Percentiles rank a stretch among this genome's conserved stretches.
phyloP scores from a whole-genome alignment of 2,329 filamentous ascomycete genomes.

The Whalleya microplaca region DNA sequence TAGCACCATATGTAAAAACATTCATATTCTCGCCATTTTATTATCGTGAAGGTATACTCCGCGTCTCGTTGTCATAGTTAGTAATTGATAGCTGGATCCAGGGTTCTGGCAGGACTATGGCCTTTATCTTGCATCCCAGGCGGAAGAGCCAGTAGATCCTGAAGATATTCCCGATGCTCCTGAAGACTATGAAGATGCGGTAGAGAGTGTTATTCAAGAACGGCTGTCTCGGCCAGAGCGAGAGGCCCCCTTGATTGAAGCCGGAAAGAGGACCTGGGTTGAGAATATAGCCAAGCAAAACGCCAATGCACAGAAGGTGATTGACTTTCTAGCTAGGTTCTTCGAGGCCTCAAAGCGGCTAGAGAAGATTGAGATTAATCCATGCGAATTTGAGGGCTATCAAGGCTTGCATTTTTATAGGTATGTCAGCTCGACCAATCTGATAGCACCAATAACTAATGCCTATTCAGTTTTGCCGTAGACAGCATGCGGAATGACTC shows the following conservation, averaged over 20 bases:
- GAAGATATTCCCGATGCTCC: too few relatives aligned
- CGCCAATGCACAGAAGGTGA: slow-evolving; percentile 3
- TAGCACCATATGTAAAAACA: slow-evolving; percentile 10
- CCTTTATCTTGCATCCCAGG: slow-evolving; percentile 4
- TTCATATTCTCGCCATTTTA: slow-evolving; percentile 22
- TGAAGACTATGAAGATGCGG: too few relatives aligned
- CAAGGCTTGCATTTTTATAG: slow-evolving; percentile 8
- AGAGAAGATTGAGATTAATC: slow-evolving; percentile 9
- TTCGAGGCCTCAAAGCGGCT: slow-evolving; percentile 7
- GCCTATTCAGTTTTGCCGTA: too few relatives aligned
- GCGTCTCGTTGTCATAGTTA: not conserved
- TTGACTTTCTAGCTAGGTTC: slow-evolving; percentile 6
- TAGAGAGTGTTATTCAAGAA: slow-evolving; percentile 2
- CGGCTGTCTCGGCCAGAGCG: slow-evolving; percentile 9
- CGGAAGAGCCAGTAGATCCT: too few relatives aligned
- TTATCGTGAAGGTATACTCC: slow-evolving; percentile 9
- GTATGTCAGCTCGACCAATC: slow-evolving; percentile 6
- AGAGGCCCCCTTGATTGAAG: not conserved
- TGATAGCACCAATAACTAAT: too few relatives aligned
- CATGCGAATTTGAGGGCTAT: slow-evolving; percentile 6
- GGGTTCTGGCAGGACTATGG: slow-evolving; percentile 18
- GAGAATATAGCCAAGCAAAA: slow-evolving; percentile 7
- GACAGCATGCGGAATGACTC: too few relatives aligned
- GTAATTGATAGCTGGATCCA: not conserved
- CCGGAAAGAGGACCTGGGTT: slow-evolving; percentile 5